Percentiles rank a stretch among this genome's conserved stretches.
phyloP scores from a whole-genome alignment of 805 yeast genomes.

The Kluyveromyces aestuarii region DNA sequence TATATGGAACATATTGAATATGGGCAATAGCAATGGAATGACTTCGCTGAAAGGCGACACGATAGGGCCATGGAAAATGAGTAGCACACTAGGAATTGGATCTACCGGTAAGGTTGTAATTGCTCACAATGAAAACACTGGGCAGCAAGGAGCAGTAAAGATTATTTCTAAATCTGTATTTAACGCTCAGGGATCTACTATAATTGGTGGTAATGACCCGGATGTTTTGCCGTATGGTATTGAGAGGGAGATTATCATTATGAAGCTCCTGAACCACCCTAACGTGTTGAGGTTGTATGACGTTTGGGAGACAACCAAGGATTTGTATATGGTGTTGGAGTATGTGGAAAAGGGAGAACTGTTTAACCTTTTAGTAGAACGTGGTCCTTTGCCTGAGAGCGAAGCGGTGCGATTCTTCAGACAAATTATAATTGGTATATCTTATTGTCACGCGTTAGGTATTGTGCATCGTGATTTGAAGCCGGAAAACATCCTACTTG shows the following conservation, averaged over 20 bases:
- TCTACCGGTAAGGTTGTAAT: constrained; percentile 90
- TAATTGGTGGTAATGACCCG: constrained; percentile 38
- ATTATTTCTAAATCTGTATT: constrained; percentile 83
- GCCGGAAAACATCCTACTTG: constrained; percentile 73
- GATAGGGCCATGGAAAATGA: constrained; percentile 94
- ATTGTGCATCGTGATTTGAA: constrained; percentile 84
- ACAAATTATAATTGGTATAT: constrained; percentile 75
- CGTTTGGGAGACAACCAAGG: constrained; percentile 82
- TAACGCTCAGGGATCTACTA: constrained; percentile 29
- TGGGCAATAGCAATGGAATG: constrained; percentile 1
- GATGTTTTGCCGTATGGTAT: constrained; percentile 72
- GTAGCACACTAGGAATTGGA: constrained; percentile 93
- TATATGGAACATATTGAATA: not conserved
- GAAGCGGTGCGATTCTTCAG: constrained; percentile 88
- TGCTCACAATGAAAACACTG: constrained; percentile 78
- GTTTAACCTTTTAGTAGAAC: constrained; percentile 81
- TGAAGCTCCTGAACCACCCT: constrained; percentile 72
- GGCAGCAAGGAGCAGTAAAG: constrained; percentile 91
- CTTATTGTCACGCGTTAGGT: constrained; percentile 76
- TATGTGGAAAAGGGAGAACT: constrained; percentile 97
- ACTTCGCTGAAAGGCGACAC: constrained; percentile 31
- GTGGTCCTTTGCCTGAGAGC: constrained; percentile 78
- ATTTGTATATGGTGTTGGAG: constrained; percentile 78
- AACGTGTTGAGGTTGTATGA: constrained; percentile 73
- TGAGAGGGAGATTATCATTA: constrained; percentile 76